Base-by-base conservation (phyloP, 176 grass and related monocot species). In the Musa acuminata region DNA sequence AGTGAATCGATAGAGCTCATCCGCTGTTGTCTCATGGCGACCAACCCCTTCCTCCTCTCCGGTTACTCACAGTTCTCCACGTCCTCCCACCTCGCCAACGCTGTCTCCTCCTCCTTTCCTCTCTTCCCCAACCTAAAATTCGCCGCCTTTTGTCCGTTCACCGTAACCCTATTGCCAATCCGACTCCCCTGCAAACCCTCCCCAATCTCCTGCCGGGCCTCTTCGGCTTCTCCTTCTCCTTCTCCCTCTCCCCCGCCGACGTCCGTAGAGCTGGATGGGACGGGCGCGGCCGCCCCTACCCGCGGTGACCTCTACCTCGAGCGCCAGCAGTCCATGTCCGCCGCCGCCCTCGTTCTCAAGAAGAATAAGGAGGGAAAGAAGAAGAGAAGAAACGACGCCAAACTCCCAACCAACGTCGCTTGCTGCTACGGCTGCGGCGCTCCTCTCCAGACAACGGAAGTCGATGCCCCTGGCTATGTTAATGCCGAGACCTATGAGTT, bases 381-480 rank as follows among this genome's bases (percentile, higher is more conserved):
- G 74, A 97, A 82, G 85, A 89, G 79, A 55, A 55, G 19, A 75
- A 78, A 72, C 0, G 64, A 80, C 0, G 77, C 85, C 13, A 69
- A 74, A 48, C 43, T 83, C 29, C 87, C 85, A 6, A 72, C 81
- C 60, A 80, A 79, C 55, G 20, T 83, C 79, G 74, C 83, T 12
- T 93, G 84, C 73, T 96, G 92, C 85, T 98, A 98, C 80, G 94
- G 94, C 5, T 98, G 94, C 78, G 94, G 90, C 52, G 90, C 90
- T 35, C 88, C 90, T 53, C 88, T 98, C 58, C 94, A 98, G 75
- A 93, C 91, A 13, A 75, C 53, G 8, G 90, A 93, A 80, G 71
- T 51, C 6, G 90, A 51, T 20, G 88, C 94, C 21, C 94, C 94
- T 16, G 94, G 94, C 2, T 87, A 84, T 78, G 90, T 98, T 54